Percentiles rank a stretch among this genome's conserved stretches.
Conservation (phyloP, 139 green algal genomes). For the Ostreobium quekettii region DNA sequence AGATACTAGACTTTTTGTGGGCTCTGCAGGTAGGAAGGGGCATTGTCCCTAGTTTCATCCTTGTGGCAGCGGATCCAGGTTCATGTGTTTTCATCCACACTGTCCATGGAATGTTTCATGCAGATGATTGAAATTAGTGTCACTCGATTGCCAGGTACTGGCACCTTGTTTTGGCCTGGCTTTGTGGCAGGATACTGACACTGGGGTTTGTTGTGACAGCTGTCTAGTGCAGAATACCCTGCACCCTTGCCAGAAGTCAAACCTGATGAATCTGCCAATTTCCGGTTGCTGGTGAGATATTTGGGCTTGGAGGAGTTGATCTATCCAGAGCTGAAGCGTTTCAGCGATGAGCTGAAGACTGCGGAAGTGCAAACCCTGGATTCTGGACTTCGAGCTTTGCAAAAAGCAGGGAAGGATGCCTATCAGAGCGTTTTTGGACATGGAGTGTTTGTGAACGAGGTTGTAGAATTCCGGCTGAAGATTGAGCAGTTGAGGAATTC, state of each 20-base stretch:
- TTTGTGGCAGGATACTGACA: too few relatives aligned
- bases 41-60: too few relatives aligned
- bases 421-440: constrained; percentile 17
- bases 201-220: too few relatives aligned
- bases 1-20: constrained; percentile 16
- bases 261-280: background rate
- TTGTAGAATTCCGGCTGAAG: constrained; percentile 11
- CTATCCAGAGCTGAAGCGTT: background rate
- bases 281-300: constrained; percentile 4
- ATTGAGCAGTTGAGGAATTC: constrained; percentile 16
- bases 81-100: too few relatives aligned
- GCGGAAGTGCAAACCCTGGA: background rate
- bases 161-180: too few relatives aligned
- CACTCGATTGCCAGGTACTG: too few relatives aligned
- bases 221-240: constrained; percentile 1
- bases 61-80: too few relatives aligned
- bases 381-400: background rate
- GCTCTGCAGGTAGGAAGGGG: background rate
- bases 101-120: too few relatives aligned
- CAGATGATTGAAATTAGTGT: too few relatives aligned
- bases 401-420: constrained; percentile 17
- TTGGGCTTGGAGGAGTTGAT: constrained; percentile 11
- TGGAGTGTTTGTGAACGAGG: constrained; percentile 11
- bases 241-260: constrained; percentile 8
- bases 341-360: constrained; percentile 15